A percentile compares a stretch with the other conserved stretches of the same genome.
phyloP scores from a whole-genome alignment of 495 filamentous ascomycete genomes.

The Lophiostoma macrostomum region DNA sequence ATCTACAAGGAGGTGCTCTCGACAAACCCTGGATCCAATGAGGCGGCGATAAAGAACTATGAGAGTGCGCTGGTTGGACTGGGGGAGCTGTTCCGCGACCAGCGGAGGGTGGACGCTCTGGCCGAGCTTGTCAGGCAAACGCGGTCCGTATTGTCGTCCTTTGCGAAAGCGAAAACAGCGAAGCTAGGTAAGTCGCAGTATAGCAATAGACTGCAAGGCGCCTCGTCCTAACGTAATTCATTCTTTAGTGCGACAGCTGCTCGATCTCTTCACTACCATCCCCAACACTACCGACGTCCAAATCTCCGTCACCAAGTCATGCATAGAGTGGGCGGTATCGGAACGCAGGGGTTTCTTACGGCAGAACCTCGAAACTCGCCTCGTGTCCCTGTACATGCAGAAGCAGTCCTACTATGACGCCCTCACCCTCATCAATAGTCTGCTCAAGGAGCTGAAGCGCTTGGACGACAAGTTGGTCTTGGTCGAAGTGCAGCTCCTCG shows the following conservation, averaged over 20 bases:
- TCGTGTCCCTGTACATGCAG: slow-evolving; percentile 90
- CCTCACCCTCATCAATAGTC: slow-evolving; percentile 89
- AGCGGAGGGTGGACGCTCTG: slow-evolving; percentile 74
- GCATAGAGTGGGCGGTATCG: slow-evolving; percentile 97
- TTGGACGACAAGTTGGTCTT: slow-evolving; percentile 97
- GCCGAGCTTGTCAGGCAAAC: slow-evolving; percentile 88
- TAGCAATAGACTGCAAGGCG: too few relatives aligned
- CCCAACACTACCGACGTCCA: slow-evolving; percentile 92
- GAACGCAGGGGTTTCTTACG: slow-evolving; percentile 92
- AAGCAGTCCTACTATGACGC: slow-evolving; percentile 97
- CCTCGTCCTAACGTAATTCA: too few relatives aligned
- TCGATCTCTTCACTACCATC: slow-evolving; percentile 91
- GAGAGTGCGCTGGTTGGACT: slow-evolving; percentile 78
- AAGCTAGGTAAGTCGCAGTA: slow-evolving; percentile 74
- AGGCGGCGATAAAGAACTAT: slow-evolving; percentile 82
- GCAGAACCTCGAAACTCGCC: slow-evolving; percentile 94
- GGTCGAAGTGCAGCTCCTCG: slow-evolving; percentile 97
- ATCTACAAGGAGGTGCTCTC: slow-evolving; percentile 87
- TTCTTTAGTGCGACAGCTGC: slow-evolving; percentile 80
- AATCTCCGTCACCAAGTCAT: slow-evolving; percentile 89
- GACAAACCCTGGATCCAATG: slow-evolving; percentile 74
- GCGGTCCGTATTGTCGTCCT: slow-evolving; percentile 84
- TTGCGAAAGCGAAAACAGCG: slow-evolving; percentile 97
- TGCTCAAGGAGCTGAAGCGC: slow-evolving; percentile 93
- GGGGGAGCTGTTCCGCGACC: slow-evolving; percentile 88